Evolutionary conservation across 129 eudicot species (phyloP).

Genomic region (Saussurea involucrata): DNA sequence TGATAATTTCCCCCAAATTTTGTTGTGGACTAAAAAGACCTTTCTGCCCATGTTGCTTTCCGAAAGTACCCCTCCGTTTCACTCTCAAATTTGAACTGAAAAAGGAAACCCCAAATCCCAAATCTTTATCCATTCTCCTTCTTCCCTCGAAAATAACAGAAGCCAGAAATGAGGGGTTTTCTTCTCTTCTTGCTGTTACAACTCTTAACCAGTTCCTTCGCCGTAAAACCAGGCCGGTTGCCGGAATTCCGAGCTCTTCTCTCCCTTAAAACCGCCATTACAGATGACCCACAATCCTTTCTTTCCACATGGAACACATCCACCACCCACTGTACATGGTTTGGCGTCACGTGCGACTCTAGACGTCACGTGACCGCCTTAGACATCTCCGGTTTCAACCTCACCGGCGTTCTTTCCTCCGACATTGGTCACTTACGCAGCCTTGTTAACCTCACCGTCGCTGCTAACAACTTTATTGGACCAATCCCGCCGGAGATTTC

Average conservation of each 20-base stretch:
- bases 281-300: constrained; percentile 51
- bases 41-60: neutral
- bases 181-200: constrained; percentile 33
- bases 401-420: constrained; percentile 59
- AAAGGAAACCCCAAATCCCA: neutral
- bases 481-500: constrained; percentile 64
- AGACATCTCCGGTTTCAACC: constrained; percentile 50
- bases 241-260: constrained; percentile 65
- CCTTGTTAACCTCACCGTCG: constrained; percentile 49
- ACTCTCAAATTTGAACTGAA: neutral
- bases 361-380: constrained; percentile 54
- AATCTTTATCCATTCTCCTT: neutral
- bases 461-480: constrained; percentile 54
- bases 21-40: neutral
- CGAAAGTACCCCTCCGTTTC: constrained; percentile 19
- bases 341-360: constrained; percentile 55
- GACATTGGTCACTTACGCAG: constrained; percentile 37
- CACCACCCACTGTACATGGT: constrained; percentile 67
- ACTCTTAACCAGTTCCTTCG: constrained; percentile 6
- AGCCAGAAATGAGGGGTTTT: constrained; percentile 28
- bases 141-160: neutral
- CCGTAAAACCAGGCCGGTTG: constrained; percentile 31
- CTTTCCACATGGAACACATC: constrained; percentile 54
- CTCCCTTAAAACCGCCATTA: constrained; percentile 61
- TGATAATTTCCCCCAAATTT: neutral